Evolutionary conservation across 2,329 filamentous ascomycete genomes (phyloP).

Genomic region (Fusarium newnesense): DNA sequence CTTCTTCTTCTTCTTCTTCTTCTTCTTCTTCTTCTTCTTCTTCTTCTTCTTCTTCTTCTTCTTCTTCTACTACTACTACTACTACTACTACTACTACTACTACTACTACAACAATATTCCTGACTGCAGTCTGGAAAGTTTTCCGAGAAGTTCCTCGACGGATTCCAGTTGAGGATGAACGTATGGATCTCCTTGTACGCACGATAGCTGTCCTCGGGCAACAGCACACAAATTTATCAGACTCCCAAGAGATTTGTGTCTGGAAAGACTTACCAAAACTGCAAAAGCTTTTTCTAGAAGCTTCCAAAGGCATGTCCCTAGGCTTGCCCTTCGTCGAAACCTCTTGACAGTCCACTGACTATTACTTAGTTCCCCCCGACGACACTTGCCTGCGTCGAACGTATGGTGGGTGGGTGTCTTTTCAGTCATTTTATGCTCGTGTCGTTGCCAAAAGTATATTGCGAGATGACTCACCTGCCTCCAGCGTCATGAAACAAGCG

Average conservation of each 20-base stretch:
- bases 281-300: neutral
- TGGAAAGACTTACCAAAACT: neutral
- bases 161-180: neutral
- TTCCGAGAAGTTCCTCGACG: neutral
- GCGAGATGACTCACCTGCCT: slow-evolving; percentile 43
- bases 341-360: neutral
- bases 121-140: neutral
- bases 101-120: neutral
- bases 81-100: no score
- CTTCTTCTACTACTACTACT: no score
- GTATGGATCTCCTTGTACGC: neutral
- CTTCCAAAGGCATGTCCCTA: neutral
- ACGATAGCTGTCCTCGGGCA: neutral
- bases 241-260: neutral
- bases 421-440: slow-evolving; percentile 50
- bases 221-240: neutral
- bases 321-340: neutral
- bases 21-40: neutral
- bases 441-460: slow-evolving; percentile 37
- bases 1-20: neutral
- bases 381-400: neutral
- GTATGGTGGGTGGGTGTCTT: slow-evolving; percentile 41
- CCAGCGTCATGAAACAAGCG: slow-evolving; percentile 46
- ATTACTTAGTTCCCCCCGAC: slow-evolving; percentile 8
- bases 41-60: neutral